A percentile compares a stretch with the other conserved stretches of the same genome.
These are phyloP conservation scores for Austropuccinia psidii DNA, from an alignment of 1,284 basidiomycete genomes.

Conservation along the genomic window DNA sequence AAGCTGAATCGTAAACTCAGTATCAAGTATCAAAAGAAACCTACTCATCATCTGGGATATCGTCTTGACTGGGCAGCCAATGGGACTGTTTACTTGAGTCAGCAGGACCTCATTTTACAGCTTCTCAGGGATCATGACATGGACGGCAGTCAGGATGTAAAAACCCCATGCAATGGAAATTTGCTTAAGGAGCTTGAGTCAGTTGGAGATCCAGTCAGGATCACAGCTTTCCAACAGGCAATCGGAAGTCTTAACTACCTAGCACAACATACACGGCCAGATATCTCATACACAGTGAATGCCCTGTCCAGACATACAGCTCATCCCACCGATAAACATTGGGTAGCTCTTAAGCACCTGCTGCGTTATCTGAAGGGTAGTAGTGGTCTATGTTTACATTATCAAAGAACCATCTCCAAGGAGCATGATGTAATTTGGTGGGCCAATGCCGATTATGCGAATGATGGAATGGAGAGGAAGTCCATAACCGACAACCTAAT, in stretches of 20 bases:
- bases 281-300: neutral
- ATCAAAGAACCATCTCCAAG: neutral
- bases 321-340: neutral
- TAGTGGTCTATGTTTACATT: neutral
- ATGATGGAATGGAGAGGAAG: neutral
- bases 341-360: neutral
- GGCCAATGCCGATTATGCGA: slow-evolving; percentile 9
- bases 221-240: no score
- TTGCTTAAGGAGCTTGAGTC: no score
- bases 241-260: neutral
- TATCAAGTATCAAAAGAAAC: no score
- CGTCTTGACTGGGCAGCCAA: no score
- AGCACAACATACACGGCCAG: neutral
- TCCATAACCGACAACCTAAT: neutral
- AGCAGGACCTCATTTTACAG: no score
- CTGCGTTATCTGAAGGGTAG: neutral
- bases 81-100: no score
- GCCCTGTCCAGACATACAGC: neutral
- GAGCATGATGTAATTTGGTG: neutral
- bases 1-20: no score
- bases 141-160: no score
- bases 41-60: no score
- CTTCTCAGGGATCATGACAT: no score
- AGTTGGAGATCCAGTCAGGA: no score
- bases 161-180: no score